A percentile compares a stretch with the other conserved stretches of the same genome.
phyloP scores from a whole-genome alignment of 2,329 filamentous ascomycete genomes.

The Trichoderma sp. region DNA sequence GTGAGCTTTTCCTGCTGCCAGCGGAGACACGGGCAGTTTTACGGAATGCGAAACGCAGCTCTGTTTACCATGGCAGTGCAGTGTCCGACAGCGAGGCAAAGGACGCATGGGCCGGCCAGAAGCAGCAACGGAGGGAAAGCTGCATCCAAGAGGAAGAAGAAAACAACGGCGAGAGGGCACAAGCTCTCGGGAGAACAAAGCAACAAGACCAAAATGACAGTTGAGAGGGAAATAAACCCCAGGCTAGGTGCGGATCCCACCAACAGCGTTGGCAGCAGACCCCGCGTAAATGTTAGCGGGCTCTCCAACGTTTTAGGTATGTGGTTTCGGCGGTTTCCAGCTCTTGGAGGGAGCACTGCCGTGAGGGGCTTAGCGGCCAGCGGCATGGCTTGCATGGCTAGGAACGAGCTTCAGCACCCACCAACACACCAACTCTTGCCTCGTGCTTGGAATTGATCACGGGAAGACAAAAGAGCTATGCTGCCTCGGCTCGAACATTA shows the following conservation, averaged over 20 bases:
- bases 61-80: slow-evolving; percentile 13
- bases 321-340: background rate
- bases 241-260: background rate
- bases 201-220: background rate
- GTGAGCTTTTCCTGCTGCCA: background rate
- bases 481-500: background rate
- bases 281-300: background rate
- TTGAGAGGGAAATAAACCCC: slow-evolving; percentile 20
- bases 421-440: background rate
- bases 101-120: background rate
- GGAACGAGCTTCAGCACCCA: background rate
- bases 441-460: background rate
- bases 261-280: background rate
- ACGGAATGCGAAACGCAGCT: slow-evolving; percentile 4
- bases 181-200: background rate
- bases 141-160: background rate
- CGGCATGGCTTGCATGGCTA: slow-evolving; percentile 22
- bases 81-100: background rate
- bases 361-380: slow-evolving; percentile 7
- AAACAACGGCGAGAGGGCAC: background rate
- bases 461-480: background rate
- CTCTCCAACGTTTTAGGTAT: background rate
- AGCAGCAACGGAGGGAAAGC: background rate
- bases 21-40: background rate
- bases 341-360: background rate